phyloP scores from a whole-genome alignment of 2,329 filamentous ascomycete species.

The Fusarium begoniae region DNA sequence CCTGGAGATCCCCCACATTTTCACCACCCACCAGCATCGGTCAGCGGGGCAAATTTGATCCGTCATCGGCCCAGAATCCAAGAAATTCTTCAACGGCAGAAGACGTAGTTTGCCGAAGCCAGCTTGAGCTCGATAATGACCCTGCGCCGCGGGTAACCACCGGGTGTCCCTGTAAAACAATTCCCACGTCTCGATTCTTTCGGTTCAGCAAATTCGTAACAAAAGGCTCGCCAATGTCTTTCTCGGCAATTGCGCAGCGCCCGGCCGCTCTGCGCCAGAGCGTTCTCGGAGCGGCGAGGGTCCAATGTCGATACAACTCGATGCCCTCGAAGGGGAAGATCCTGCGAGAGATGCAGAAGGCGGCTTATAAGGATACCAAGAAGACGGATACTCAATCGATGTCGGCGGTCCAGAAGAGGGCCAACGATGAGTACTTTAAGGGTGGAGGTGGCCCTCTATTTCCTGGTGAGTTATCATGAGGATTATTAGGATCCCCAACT shows the following conservation, averaged over 20 bases:
- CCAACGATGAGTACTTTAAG: constrained; percentile 48
- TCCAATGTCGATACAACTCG: constrained; percentile 42
- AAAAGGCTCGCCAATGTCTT: constrained; percentile 27
- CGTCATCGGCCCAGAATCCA: constrained; percentile 34
- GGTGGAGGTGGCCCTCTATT: constrained; percentile 48
- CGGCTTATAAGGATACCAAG: constrained; percentile 30
- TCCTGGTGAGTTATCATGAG: constrained; percentile 42
- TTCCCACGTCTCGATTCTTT: background rate
- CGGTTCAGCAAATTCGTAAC: background rate
- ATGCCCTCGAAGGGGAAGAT: constrained; percentile 40
- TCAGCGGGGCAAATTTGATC: constrained; percentile 31
- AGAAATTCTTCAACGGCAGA: constrained; percentile 39
- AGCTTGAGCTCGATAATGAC: constrained; percentile 39
- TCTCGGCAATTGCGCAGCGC: constrained; percentile 34
- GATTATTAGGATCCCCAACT: background rate
- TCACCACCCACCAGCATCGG: background rate
- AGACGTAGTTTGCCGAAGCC: background rate
- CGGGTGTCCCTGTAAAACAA: constrained; percentile 10
- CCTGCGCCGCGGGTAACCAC: constrained; percentile 38
- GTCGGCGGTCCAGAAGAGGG: constrained; percentile 44
- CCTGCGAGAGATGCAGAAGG: constrained; percentile 44
- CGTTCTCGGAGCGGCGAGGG: constrained; percentile 30
- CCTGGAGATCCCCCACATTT: background rate
- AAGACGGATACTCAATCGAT: constrained; percentile 44
- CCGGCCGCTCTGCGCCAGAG: constrained; percentile 31